phyloP scores from a whole-genome alignment of 768 basidiomycete species.

The Russula foetens region DNA sequence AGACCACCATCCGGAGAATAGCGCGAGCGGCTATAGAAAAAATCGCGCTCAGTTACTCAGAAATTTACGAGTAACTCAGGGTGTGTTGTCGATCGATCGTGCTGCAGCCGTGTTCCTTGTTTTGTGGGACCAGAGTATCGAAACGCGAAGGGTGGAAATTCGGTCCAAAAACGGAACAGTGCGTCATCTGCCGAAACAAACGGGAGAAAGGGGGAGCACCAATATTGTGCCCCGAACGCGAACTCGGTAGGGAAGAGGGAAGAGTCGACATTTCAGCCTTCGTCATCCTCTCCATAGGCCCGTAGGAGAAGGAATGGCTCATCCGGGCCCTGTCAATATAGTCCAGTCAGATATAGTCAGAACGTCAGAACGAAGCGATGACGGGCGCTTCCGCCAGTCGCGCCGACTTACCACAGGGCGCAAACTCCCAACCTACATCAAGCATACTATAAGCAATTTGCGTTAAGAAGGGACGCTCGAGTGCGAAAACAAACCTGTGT shows the following conservation, averaged over 20 bases:
- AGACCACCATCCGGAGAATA: background rate
- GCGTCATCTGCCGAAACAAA: background rate
- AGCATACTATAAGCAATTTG: background rate
- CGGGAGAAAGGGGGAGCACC: no score
- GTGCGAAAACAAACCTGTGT: background rate
- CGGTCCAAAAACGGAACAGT: background rate
- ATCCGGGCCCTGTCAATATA: background rate
- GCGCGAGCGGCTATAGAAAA: background rate
- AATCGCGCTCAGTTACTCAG: background rate
- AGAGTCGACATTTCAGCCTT: background rate
- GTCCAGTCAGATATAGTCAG: background rate
- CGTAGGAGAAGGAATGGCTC: background rate
- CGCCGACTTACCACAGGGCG: background rate
- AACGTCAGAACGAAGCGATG: no score
- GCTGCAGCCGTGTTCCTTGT: background rate
- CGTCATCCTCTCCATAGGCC: background rate
- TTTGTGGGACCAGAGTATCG: background rate
- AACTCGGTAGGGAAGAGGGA: background rate
- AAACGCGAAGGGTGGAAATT: background rate
- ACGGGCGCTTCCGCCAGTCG: background rate
- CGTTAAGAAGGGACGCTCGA: background rate
- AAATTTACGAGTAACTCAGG: no score
- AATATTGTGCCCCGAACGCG: background rate
- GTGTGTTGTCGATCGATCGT: background rate
- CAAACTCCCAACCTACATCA: background rate